These are phyloP conservation scores for Penicillium samsonianum DNA, from an alignment of 495 filamentous ascomycete species.

Conservation along the genomic window DNA sequence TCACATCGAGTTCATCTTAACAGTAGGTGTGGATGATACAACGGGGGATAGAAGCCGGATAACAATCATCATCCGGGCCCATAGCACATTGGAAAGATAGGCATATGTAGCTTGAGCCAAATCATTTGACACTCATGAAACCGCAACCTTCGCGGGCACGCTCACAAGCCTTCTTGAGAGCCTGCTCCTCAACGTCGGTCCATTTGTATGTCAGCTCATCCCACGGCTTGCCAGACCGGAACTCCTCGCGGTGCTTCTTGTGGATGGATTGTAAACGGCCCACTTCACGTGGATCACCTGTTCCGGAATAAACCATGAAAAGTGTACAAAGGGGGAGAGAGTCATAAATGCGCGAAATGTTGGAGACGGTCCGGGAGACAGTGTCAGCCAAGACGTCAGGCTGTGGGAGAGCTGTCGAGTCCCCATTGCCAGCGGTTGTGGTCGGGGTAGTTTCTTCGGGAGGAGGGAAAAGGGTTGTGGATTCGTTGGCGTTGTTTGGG, in stretches of 20 bases:
- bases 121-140: slow-evolving; percentile 75
- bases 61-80: neutral
- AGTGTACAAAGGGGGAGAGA: slow-evolving; percentile 80
- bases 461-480: slow-evolving; percentile 41
- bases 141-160: slow-evolving; percentile 75
- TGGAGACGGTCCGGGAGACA: slow-evolving; percentile 51
- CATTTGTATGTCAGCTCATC: slow-evolving; percentile 84
- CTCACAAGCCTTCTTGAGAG: slow-evolving; percentile 66
- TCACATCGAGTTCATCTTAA: no score
- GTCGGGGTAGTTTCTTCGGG: slow-evolving; percentile 29
- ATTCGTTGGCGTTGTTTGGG: slow-evolving; percentile 52
- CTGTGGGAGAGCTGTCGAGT: slow-evolving; percentile 5
- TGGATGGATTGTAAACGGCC: slow-evolving; percentile 72
- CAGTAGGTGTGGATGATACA: no score
- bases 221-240: slow-evolving; percentile 73
- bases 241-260: slow-evolving; percentile 72
- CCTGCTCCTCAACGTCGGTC: slow-evolving; percentile 86
- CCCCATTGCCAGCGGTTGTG: slow-evolving; percentile 8
- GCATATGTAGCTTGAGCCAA: neutral
- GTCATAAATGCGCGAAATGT: slow-evolving; percentile 71
- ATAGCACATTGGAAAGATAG: neutral
- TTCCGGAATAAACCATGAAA: slow-evolving; percentile 85
- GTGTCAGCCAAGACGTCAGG: slow-evolving; percentile 39
- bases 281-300: slow-evolving; percentile 82
- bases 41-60: no score